These are phyloP conservation scores for Parascedosporium putredinis DNA, from an alignment of 2,329 filamentous ascomycete genomes.

Conservation along the genomic window DNA sequence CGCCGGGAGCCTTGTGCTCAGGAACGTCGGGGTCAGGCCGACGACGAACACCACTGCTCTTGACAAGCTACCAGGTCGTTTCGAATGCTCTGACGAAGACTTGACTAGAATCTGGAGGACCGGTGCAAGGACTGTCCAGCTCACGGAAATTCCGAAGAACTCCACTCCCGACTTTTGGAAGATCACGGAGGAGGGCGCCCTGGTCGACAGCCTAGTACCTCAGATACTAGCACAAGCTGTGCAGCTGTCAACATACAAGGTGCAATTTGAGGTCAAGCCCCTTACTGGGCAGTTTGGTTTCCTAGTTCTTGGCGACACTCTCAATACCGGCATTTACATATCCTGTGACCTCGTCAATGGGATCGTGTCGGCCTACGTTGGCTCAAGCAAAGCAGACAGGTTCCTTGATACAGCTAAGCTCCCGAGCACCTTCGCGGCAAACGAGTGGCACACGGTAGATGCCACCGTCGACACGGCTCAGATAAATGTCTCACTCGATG, in stretches of 20 bases:
- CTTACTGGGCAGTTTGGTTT: slow-evolving; percentile 19
- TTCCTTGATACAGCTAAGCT: not conserved
- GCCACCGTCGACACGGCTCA: slow-evolving; percentile 13
- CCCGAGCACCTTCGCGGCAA: slow-evolving; percentile 4
- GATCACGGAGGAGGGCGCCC: slow-evolving; percentile 17
- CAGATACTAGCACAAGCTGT: slow-evolving; percentile 13
- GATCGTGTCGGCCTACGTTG: slow-evolving; percentile 11
- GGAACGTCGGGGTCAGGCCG: slow-evolving; percentile 18
- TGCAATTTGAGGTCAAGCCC: slow-evolving; percentile 19
- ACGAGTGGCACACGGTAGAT: slow-evolving; percentile 11
- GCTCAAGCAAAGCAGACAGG: slow-evolving; percentile 1
- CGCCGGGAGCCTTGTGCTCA: slow-evolving; percentile 17
- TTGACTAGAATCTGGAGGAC: slow-evolving; percentile 19
- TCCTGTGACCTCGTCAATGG: slow-evolving; percentile 14
- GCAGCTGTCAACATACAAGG: slow-evolving; percentile 14
- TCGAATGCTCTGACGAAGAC: slow-evolving; percentile 18
- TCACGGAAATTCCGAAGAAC: slow-evolving; percentile 18
- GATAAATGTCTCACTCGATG: slow-evolving; percentile 14
- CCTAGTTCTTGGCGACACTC: slow-evolving; percentile 19
- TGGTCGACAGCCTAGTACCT: slow-evolving; percentile 18
- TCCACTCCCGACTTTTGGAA: slow-evolving; percentile 18
- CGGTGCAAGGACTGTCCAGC: slow-evolving; percentile 21
- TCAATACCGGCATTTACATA: slow-evolving; percentile 20
- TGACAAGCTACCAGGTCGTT: slow-evolving; percentile 17
- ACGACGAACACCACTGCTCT: slow-evolving; percentile 12